Evolutionary conservation across 306 rosid genomes (phyloP).

Genomic region (Rosa lucieae): DNA sequence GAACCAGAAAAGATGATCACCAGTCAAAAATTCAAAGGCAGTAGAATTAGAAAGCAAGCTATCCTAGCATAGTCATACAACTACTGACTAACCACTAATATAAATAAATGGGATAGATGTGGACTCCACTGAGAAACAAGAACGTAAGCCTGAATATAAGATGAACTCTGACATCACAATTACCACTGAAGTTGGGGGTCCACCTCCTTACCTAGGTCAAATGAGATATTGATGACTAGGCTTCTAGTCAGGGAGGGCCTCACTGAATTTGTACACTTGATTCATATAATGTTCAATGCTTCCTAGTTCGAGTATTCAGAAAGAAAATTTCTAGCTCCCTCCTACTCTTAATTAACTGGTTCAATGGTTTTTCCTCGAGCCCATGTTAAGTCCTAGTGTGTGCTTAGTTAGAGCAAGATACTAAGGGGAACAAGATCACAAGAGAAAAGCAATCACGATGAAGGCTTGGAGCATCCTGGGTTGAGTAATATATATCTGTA

Average conservation of each 20-base stretch:
- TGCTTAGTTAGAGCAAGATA: neutral
- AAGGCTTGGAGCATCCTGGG: neutral
- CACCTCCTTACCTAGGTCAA: neutral
- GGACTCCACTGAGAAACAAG: conserved; percentile 10
- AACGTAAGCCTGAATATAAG: conserved; percentile 6
- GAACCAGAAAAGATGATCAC: conserved; percentile 11
- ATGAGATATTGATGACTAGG: neutral
- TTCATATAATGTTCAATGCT: neutral
- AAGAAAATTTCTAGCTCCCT: neutral
- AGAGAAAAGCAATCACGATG: neutral
- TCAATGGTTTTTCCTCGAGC: neutral
- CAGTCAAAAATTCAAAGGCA: neutral
- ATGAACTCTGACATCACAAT: neutral
- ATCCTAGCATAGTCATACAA: neutral
- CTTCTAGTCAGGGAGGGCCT: neutral
- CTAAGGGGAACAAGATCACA: neutral
- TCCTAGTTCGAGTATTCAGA: neutral
- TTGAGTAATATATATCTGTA: neutral
- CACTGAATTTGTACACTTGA: neutral
- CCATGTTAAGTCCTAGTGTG: neutral
- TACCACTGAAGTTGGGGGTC: neutral
- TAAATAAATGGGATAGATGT: neutral
- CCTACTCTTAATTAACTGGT: neutral
- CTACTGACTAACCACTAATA: neutral
- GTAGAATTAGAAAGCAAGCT: neutral